Conservation (phyloP, 2,329 filamentous ascomycete genomes). For the Aspergillus candidus region DNA sequence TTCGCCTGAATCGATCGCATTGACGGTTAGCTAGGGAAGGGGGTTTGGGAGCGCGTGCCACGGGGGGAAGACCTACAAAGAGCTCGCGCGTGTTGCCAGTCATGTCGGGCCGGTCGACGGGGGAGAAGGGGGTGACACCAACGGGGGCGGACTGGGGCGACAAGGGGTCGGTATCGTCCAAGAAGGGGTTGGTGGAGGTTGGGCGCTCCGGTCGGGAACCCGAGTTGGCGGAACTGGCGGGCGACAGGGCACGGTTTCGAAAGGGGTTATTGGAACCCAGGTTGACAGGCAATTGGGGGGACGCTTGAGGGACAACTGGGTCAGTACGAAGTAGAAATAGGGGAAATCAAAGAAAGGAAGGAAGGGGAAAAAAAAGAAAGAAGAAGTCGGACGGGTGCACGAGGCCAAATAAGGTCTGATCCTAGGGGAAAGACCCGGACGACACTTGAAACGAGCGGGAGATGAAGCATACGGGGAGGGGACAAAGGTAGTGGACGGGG, state of each 20-base stretch:
- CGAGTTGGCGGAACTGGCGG: conserved; percentile 25
- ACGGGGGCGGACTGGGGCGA: conserved; percentile 32
- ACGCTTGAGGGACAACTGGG: conserved; percentile 20
- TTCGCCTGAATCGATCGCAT: conserved; percentile 28
- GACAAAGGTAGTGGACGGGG: conserved; percentile 9
- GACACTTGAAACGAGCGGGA: conserved; percentile 15
- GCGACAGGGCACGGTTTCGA: conserved; percentile 42
- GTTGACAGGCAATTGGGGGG: conserved; percentile 27
- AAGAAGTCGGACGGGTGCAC: conserved; percentile 3
- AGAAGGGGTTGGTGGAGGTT: conserved; percentile 57
- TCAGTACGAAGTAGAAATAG: conserved; percentile 2
- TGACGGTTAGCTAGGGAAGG: background rate
- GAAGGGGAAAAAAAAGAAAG: background rate
- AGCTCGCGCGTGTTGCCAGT: conserved; percentile 51
- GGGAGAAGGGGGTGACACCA: conserved; percentile 23
- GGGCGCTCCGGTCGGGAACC: conserved; percentile 40
- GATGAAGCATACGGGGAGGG: conserved; percentile 6
- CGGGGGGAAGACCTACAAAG: conserved; percentile 47
- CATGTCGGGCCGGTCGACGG: conserved; percentile 32
- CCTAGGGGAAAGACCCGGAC: conserved; percentile 12
- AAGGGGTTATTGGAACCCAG: conserved; percentile 47
- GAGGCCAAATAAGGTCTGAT: conserved; percentile 11
- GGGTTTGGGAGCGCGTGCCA: conserved; percentile 1
- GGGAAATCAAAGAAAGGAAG: background rate
- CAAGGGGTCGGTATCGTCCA: conserved; percentile 43